These are phyloP conservation scores for Sporothrix sp. DNA, from an alignment of 2,329 filamentous ascomycete genomes.

Conservation along the genomic window DNA sequence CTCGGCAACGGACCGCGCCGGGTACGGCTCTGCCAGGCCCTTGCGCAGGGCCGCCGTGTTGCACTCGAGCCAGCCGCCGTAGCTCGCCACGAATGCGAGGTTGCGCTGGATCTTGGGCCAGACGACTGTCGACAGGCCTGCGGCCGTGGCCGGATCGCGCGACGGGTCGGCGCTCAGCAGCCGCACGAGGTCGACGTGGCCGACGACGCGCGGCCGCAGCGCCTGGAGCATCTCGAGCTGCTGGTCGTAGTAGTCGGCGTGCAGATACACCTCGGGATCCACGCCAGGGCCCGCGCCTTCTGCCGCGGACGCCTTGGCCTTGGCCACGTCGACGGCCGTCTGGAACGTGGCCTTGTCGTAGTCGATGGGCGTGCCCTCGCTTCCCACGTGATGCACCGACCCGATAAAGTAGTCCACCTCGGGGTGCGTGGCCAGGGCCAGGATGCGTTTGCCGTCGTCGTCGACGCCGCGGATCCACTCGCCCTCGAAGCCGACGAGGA, in stretches of 20 bases:
- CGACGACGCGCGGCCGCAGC: constrained; percentile 67
- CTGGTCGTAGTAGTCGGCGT: constrained; percentile 76
- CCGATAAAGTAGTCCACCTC: constrained; percentile 76
- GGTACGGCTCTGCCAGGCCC: constrained; percentile 85
- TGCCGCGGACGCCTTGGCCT: constrained; percentile 38
- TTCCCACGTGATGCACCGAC: constrained; percentile 78
- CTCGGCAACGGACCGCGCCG: constrained; percentile 66
- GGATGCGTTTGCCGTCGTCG: constrained; percentile 50
- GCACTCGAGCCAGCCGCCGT: constrained; percentile 78
- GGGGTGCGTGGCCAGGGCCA: constrained; percentile 41
- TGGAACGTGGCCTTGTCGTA: constrained; percentile 62
- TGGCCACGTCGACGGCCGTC: constrained; percentile 35
- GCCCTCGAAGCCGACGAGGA: constrained; percentile 84
- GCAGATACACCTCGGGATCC: constrained; percentile 60
- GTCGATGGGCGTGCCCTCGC: constrained; percentile 77
- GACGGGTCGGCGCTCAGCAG: constrained; percentile 64
- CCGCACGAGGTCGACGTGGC: constrained; percentile 88
- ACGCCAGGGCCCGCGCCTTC: constrained; percentile 19
- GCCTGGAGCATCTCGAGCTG: constrained; percentile 71
- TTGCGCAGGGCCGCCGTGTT: constrained; percentile 85
- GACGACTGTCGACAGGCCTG: constrained; percentile 34
- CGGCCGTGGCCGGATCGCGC: constrained; percentile 40
- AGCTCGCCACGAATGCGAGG: constrained; percentile 56
- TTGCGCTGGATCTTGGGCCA: constrained; percentile 71
- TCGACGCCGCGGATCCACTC: constrained; percentile 78